phyloP scores from a whole-genome alignment of 2,329 filamentous ascomycete species.

The Pestalotiopsis sp. region DNA sequence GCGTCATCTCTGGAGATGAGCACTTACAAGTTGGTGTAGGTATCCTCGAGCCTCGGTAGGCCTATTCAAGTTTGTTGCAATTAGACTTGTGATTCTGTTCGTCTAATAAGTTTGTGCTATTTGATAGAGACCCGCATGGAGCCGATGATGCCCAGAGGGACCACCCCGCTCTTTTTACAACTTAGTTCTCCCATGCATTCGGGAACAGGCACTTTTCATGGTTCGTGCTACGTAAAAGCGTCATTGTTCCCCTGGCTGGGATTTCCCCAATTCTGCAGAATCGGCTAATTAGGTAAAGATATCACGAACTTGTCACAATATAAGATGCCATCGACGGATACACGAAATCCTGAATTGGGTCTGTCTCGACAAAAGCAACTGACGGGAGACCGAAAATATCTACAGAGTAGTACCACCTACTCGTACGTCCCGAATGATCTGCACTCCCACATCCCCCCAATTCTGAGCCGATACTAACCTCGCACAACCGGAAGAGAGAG shows the following conservation, averaged over 20 bases:
- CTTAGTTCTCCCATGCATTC: not conserved
- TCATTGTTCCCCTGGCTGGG: not conserved
- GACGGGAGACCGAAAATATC: not conserved
- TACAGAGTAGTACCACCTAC: not conserved
- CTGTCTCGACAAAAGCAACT: not conserved
- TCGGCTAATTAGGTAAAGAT: not conserved
- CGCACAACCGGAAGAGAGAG: not conserved
- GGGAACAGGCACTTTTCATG: not conserved
- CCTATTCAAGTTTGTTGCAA: too few species aligned
- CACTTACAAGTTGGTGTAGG: too few species aligned
- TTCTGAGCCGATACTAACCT: not conserved
- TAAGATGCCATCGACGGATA: not conserved
- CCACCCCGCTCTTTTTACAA: not conserved
- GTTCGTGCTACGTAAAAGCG: not conserved
- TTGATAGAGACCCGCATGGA: slow-evolving; percentile 18
- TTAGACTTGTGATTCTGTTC: too few species aligned
- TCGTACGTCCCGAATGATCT: not conserved
- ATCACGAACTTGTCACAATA: not conserved
- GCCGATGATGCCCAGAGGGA: not conserved
- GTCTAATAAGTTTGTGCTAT: too few species aligned
- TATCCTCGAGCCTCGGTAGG: too few species aligned
- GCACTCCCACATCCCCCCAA: not conserved
- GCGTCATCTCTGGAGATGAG: too few species aligned
- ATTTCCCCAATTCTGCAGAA: not conserved
- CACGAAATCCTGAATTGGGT: not conserved